phyloP scores from a whole-genome alignment of 75 land plant genomes.

The Cunninghamia lanceolata region DNA sequence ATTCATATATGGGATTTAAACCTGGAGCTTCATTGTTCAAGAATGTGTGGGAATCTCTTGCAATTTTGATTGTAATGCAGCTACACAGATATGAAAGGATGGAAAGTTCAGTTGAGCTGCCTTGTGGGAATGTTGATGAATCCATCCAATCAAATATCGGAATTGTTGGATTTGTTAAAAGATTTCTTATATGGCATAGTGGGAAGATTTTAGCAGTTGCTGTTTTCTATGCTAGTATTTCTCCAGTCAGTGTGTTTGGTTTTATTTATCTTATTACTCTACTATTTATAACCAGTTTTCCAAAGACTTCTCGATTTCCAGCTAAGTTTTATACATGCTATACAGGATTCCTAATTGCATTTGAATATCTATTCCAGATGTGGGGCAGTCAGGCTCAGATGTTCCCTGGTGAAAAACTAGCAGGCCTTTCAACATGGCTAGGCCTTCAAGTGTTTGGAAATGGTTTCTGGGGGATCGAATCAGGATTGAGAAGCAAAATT shows the following conservation, averaged over 20 bases:
- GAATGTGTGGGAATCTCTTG: conserved; percentile 85
- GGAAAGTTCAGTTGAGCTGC: conserved; percentile 37
- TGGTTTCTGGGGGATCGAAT: conserved; percentile 78
- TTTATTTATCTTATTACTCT: conserved; percentile 81
- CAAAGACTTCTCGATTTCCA: conserved; percentile 83
- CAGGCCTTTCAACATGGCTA: conserved; percentile 51
- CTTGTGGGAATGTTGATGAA: conserved; percentile 18
- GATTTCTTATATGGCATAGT: conserved; percentile 84
- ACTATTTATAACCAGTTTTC: conserved; percentile 64
- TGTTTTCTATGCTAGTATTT: conserved; percentile 90
- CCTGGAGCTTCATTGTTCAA: conserved; percentile 68
- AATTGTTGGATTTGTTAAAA: conserved; percentile 56
- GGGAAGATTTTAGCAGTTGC: conserved; percentile 76
- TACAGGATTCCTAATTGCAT: conserved; percentile 60
- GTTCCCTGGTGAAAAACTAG: conserved; percentile 82
- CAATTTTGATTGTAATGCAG: conserved; percentile 89
- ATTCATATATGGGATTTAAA: conserved; percentile 59
- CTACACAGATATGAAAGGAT: conserved; percentile 86
- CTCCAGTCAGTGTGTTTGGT: conserved; percentile 86
- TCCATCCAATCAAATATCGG: conserved; percentile 30
- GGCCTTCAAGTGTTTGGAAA: conserved; percentile 60
- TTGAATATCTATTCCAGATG: conserved; percentile 92
- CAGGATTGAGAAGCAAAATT: conserved; percentile 72
- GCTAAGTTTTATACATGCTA: conserved; percentile 65
- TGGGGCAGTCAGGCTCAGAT: conserved; percentile 62